Conservation (phyloP, 1,139 yeast genomes). For the Trichomonascaceae sp. region DNA sequence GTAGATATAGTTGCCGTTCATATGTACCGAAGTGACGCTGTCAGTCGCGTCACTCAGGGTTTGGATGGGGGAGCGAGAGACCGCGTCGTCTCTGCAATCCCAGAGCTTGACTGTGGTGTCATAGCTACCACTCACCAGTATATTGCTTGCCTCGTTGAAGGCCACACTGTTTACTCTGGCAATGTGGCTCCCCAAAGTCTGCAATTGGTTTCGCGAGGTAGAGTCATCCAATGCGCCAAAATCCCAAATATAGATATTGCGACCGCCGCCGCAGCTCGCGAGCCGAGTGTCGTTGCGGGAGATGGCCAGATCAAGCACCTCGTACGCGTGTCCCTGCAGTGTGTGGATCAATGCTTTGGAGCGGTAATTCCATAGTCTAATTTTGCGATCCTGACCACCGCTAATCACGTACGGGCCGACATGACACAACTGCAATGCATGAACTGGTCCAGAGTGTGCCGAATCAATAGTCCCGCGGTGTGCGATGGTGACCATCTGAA, state of each 20-base stretch:
- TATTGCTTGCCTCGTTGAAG: constrained; percentile 19
- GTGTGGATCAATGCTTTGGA: too few species aligned
- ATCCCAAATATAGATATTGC: constrained; percentile 26
- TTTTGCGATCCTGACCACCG: constrained; percentile 24
- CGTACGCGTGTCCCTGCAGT: constrained; percentile 26
- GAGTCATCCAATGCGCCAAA: constrained; percentile 8
- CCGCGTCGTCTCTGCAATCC: constrained; percentile 18
- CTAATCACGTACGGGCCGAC: constrained; percentile 22
- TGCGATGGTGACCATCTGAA: too few species aligned
- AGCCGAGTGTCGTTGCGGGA: constrained; percentile 20
- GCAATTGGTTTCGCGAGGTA: background rate
- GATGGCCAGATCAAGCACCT: constrained; percentile 22
- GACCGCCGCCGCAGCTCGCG: constrained; percentile 28
- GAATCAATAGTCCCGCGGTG: constrained; percentile 2
- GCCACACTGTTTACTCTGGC: constrained; percentile 22
- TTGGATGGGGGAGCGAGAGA: constrained; percentile 21
- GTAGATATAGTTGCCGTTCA: constrained; percentile 15
- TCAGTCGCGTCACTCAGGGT: constrained; percentile 24
- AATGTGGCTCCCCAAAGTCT: constrained; percentile 22
- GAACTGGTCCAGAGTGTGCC: constrained; percentile 20
- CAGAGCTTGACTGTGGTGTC: constrained; percentile 27
- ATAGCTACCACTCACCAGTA: constrained; percentile 23
- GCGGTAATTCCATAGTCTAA: constrained; percentile 23
- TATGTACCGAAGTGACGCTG: constrained; percentile 20
- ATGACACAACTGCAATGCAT: constrained; percentile 19